phyloP scores from a whole-genome alignment of 768 basidiomycete genomes.

The Rossbeevera mucosa region DNA sequence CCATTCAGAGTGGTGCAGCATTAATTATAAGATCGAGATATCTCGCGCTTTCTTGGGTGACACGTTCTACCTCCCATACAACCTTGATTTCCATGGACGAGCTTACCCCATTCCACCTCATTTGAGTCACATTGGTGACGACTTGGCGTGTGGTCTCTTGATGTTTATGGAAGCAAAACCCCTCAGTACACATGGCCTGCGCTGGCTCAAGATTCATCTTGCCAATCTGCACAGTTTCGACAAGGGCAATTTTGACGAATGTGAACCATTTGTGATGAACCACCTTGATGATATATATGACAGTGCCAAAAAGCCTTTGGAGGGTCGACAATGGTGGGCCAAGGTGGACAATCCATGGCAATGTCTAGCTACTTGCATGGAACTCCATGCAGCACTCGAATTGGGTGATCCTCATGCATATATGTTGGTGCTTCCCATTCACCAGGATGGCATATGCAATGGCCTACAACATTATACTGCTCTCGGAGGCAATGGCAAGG shows the following conservation, averaged over 20 bases:
- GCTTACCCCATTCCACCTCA: slow-evolving; percentile 97
- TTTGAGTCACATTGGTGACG: slow-evolving; percentile 93
- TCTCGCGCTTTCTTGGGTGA: slow-evolving; percentile 88
- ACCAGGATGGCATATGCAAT: too few species aligned
- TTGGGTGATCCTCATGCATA: too few species aligned
- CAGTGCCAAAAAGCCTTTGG: slow-evolving; percentile 74
- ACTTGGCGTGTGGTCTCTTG: slow-evolving; percentile 83
- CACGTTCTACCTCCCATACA: slow-evolving; percentile 89
- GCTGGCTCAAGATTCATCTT: slow-evolving; percentile 94
- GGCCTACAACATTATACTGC: too few species aligned
- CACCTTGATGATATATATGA: slow-evolving; percentile 77
- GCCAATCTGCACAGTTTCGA: slow-evolving; percentile 92
- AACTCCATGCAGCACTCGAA: too few species aligned
- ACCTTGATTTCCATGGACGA: slow-evolving; percentile 95
- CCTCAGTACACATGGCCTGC: slow-evolving; percentile 77
- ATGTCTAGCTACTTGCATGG: slow-evolving; percentile 84
- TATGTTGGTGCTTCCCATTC: too few species aligned
- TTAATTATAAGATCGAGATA: slow-evolving; percentile 97
- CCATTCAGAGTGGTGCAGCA: slow-evolving; percentile 86
- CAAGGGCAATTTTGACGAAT: slow-evolving; percentile 91
- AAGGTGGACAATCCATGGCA: slow-evolving; percentile 97
- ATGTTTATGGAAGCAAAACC: slow-evolving; percentile 76
- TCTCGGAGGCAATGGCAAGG: too few species aligned
- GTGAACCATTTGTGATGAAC: slow-evolving; percentile 72
- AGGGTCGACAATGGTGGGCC: slow-evolving; percentile 81